These are phyloP conservation scores for Lactarius psammicola DNA, from an alignment of 768 basidiomycete genomes.

Conservation along the genomic window DNA sequence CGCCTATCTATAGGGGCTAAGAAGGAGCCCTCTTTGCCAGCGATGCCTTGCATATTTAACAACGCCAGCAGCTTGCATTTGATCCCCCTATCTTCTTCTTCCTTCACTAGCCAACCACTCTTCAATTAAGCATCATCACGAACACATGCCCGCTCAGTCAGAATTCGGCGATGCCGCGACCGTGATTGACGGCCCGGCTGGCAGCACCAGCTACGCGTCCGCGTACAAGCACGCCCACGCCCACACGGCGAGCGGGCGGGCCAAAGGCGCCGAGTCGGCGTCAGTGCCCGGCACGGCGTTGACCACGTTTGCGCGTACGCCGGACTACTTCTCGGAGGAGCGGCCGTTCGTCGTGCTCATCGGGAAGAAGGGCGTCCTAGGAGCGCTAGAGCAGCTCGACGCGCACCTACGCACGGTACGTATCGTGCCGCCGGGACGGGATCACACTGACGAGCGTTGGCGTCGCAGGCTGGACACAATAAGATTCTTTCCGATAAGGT, in stretches of 20 bases:
- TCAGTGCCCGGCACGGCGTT: neutral
- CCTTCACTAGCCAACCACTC: neutral
- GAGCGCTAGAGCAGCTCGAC: constrained; percentile 70
- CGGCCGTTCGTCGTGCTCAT: constrained; percentile 73
- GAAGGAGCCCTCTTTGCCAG: too few relatives aligned
- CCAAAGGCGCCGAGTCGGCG: constrained; percentile 2
- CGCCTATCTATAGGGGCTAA: neutral
- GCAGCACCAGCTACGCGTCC: neutral
- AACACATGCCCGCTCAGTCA: constrained; percentile 11
- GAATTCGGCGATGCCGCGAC: constrained; percentile 20
- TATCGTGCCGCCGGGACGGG: too few relatives aligned
- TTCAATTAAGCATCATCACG: too few relatives aligned
- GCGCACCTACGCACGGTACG: constrained; percentile 53
- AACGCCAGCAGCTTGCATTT: neutral
- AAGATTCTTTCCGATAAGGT: constrained; percentile 66
- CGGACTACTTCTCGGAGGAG: constrained; percentile 43
- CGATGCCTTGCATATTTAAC: neutral
- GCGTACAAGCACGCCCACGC: neutral
- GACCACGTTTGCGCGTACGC: constrained; percentile 12
- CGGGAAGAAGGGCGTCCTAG: constrained; percentile 61
- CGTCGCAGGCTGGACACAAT: constrained; percentile 50
- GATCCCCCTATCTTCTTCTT: neutral
- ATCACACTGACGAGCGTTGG: too few relatives aligned
- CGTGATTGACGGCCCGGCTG: constrained; percentile 9
- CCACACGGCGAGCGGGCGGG: neutral